Base-by-base conservation (phyloP, 352 stramenopile genomes). In the Globisporangium rhizosaccharum region DNA sequence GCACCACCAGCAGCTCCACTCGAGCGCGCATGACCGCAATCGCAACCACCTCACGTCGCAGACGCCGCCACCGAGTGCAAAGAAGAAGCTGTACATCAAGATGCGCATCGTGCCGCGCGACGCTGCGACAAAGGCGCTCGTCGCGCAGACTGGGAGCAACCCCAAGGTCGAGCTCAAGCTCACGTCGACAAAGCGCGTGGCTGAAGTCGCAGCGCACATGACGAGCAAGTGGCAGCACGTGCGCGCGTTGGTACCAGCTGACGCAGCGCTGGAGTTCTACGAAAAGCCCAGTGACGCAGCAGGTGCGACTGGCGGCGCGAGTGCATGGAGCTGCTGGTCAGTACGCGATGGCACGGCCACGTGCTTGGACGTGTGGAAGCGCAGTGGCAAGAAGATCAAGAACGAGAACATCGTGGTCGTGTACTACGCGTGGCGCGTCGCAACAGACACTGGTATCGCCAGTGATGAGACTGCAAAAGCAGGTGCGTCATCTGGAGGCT, bases 111-210 rank as follows among this genome's bases (percentile, higher is more conserved):
- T 90, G 44, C 83, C 83, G 14, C 72, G 67, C n/a, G 79, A 93
- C 54, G 77, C 75, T 30, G 63, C 75, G 18, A 88, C 83, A 0
- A 84, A 83, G 49, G 54, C 65, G 11, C 51, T 73, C 25, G 64
- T 93, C 15, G 70, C 75, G 25, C 52, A 52, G 30, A 74, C 63
- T 20, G 81, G 81, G 7, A 82, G 67, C 47, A 82, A 83, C 42
- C 83, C 82, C 8, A 93, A 93, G 57, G 83, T 93, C 3, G 83
- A 93, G 64, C 68, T 93, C 30, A 89, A 88, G 50, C 64, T 93
- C 48, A 88, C 73, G 52, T 84, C 77, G 20, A 82, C 77, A n/a
- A 93, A 93, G 68, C 79, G 76, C 15, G 77, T 93, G 23, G 83
- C 80, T 2, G 78, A 93, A 33, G 85, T 93, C 18, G 73, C 73